Evolutionary conservation across 352 stramenopile species (phyloP), one percentile per base, ranked within the genome.

Genomic region (Globisporangium irregulare): DNA sequence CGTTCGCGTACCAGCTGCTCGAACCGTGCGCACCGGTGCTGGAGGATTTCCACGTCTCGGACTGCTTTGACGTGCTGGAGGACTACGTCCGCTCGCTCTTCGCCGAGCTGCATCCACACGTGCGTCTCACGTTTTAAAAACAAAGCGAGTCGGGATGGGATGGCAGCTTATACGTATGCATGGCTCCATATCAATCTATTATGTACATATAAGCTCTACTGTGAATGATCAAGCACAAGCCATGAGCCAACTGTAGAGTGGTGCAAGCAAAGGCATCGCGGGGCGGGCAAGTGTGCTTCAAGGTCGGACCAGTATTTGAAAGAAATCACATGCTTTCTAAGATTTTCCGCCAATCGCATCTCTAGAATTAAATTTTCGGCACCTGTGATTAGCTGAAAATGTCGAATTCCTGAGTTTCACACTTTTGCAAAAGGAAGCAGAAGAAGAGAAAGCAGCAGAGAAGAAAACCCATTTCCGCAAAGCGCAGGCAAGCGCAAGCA

Each of bases 51-150:
- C 71, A 82, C 34, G 77, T 91, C 43, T 80, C 81, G 14, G 74
- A 93, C 59, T 91, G 81, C 69, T 93, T 93, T 54, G 85, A 93
- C 62, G 83, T 93, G 53, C 73, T 89, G 4, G 80, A 81, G n/a
- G 83, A 92, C 68, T 92, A 92, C 65, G 76, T 93, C 14, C 75
- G 73, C 51, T 81, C 80, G 32, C 64, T 92, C 32, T 93, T 84
- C 68, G 67, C 71, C 4, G 85, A 93, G 66, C 78, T 91, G 14
- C 61, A 86, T 51, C 81, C 81, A 3, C 22, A 71, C 7, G 34
- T 86, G 32, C 72, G 71, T 50, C 67, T 85, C 73, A 76, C 73
- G 50, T 78, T 81, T 34, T 82, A 58, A 5, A 48, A 5, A 14
- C 12, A 48, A 1, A 14, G 12, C 3, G 9, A 43, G 12, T 5